phyloP scores from a whole-genome alignment of 108 stramenopile species.

The Nitzschia sp. region DNA sequence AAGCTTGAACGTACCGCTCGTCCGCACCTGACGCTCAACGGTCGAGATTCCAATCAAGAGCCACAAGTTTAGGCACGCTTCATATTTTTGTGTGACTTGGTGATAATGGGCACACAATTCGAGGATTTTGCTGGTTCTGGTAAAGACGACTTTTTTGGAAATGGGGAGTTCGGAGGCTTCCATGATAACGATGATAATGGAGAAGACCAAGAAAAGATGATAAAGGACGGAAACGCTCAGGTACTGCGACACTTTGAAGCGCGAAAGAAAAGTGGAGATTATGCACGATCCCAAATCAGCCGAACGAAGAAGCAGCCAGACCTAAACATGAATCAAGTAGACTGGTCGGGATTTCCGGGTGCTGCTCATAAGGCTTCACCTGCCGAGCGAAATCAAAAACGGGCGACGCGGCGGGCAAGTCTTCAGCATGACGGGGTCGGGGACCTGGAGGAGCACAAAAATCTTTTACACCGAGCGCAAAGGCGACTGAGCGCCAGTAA shows the following conservation, averaged over 20 bases:
- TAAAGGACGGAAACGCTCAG: conserved; percentile 16
- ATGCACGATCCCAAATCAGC: conserved; percentile 13
- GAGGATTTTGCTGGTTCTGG: conserved; percentile 5
- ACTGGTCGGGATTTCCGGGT: conserved; percentile 32
- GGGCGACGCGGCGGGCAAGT: conserved; percentile 2
- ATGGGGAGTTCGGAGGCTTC: not conserved
- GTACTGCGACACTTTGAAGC: conserved; percentile 11
- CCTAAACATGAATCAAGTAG: conserved; percentile 14
- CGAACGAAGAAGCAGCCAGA: not conserved
- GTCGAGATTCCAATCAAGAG: too few relatives aligned
- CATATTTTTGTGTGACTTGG: too few relatives aligned
- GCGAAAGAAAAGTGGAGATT: conserved; percentile 2
- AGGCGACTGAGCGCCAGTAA: not conserved
- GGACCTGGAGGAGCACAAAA: not conserved
- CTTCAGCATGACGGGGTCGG: not conserved
- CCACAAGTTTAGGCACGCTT: too few relatives aligned
- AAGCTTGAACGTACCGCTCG: too few relatives aligned
- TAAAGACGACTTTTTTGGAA: not conserved
- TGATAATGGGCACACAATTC: conserved; percentile 22
- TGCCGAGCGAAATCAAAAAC: not conserved
- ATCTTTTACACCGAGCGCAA: too few relatives aligned
- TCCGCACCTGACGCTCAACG: too few relatives aligned
- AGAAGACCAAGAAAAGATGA: not conserved
- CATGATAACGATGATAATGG: conserved; percentile 2
- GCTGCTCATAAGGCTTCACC: conserved; percentile 17